A percentile compares a stretch with the other conserved stretches of the same genome.
These are phyloP conservation scores for Escallonia herrerae DNA, from an alignment of 129 eudicot species.

Conservation along the genomic window DNA sequence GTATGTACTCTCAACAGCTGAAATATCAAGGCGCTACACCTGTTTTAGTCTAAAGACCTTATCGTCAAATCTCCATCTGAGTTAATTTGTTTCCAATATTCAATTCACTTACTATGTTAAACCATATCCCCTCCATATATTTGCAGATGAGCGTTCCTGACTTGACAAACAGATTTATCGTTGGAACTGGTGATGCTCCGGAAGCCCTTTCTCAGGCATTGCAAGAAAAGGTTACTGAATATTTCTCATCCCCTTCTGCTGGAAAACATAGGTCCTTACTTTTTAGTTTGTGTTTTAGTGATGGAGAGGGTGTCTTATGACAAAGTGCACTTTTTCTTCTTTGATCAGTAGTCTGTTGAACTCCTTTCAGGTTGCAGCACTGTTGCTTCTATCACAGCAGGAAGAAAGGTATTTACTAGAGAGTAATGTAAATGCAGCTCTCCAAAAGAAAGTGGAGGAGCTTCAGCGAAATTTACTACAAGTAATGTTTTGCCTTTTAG, in stretches of 20 bases:
- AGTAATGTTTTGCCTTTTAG: constrained; percentile 28
- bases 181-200: constrained; percentile 42
- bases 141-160: constrained; percentile 35
- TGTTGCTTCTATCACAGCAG: constrained; percentile 79
- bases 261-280: no score
- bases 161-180: constrained; percentile 18
- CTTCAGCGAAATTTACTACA: constrained; percentile 73
- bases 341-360: no score
- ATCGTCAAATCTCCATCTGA: not conserved
- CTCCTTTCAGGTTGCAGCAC: constrained; percentile 56
- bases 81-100: no score
- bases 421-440: constrained; percentile 69
- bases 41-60: not conserved
- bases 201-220: constrained; percentile 78
- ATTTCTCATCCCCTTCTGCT: not conserved
- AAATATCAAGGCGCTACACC: no score
- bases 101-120: not conserved
- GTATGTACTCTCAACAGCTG: no score
- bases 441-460: constrained; percentile 62
- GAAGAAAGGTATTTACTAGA: constrained; percentile 83
- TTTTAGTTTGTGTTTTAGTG: no score
- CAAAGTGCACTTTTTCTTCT: no score
- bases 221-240: constrained; percentile 66
- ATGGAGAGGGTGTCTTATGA: no score
- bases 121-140: not conserved